Evolutionary conservation across 2,329 filamentous ascomycete genomes (phyloP), one percentile per base, ranked within the genome.

Genomic region (Cadophora gregata): DNA sequence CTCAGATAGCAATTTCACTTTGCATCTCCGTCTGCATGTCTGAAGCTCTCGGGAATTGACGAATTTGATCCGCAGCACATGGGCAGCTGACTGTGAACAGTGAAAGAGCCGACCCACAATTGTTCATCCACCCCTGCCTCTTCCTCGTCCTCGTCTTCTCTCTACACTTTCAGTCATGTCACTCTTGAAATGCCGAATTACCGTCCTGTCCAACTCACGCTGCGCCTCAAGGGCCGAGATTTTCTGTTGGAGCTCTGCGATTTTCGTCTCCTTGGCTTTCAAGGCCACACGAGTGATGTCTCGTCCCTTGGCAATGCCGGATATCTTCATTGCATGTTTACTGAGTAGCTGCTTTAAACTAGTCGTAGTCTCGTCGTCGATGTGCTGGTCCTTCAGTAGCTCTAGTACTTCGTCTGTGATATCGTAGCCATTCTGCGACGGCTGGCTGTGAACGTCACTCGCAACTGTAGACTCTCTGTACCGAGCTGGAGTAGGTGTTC

Each of bases 191-290:
- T 71, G 70, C 24, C 65, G 74, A 62, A 83, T 80, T 16, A 83
- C 75, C 31, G 78, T 79, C 67, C 80, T 82, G 74, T 85, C 83
- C 64, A 85, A 81, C 73, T 87, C 84, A 50, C 81, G 77, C 74
- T 88, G 84, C 16, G 82, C 81, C 74, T 88, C 84, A 42, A 90
- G 75, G 14, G 79, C 79, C 5, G 77, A 65, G 83, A 96, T 81
- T 72, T 90, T 80, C 75, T 91, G 80, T 80, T 89, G 84, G 79
- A 97, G 79, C 77, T 91, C 81, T 77, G 83, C 78, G 76, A 90
- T 81, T 79, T 88, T 80, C 75, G 86, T 78, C 81, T 95, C 89
- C 70, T 88, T 89, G 4, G 83, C 82, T 74, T 86, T 88, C 38
- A 92, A 74, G 4, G 84, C 85, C 9, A 85, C 77, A n/a, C 91